A percentile compares a stretch with the other conserved stretches of the same genome.
These are phyloP conservation scores for Leptographium wingfieldii DNA, from an alignment of 2,329 filamentous ascomycete species.

Conservation along the genomic window DNA sequence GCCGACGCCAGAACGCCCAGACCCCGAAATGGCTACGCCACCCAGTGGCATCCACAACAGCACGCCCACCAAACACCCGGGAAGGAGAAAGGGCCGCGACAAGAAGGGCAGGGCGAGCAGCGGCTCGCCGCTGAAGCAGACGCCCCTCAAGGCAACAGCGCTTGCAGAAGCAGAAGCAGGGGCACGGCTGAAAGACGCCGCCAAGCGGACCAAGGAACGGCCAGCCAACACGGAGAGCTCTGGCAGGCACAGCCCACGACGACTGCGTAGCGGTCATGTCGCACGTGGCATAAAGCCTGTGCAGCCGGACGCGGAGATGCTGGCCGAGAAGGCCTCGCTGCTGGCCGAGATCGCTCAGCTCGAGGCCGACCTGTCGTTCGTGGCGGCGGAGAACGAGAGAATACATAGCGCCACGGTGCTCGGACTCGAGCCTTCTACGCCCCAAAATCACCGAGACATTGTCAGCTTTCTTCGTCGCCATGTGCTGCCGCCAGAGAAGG, in stretches of 20 bases:
- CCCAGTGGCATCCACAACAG: conserved; percentile 48
- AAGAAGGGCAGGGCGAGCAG: neutral
- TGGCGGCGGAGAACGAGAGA: conserved; percentile 45
- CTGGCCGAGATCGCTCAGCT: conserved; percentile 42
- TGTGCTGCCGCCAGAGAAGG: conserved; percentile 23
- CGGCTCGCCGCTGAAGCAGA: conserved; percentile 36
- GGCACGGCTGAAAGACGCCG: neutral
- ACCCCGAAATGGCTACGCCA: conserved; percentile 41
- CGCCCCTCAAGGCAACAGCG: conserved; percentile 12
- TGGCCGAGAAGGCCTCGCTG: conserved; percentile 38
- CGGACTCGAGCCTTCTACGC: conserved; percentile 15
- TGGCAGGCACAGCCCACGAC: neutral
- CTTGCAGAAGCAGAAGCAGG: neutral
- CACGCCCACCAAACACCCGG: conserved; percentile 34
- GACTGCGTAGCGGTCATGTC: conserved; percentile 10
- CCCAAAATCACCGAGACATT: conserved; percentile 21
- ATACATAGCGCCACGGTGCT: conserved; percentile 26
- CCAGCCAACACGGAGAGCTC: neutral
- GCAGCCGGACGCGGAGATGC: conserved; percentile 36
- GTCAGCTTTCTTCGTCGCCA: conserved; percentile 28
- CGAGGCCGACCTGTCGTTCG: conserved; percentile 43
- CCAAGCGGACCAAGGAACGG: neutral
- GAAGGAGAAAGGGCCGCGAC: conserved; percentile 23
- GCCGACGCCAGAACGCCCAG: conserved; percentile 38
- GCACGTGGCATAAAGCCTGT: conserved; percentile 28